These are phyloP conservation scores for Garcileccinum viscosum DNA, from an alignment of 1,284 basidiomycete species.

Conservation along the genomic window DNA sequence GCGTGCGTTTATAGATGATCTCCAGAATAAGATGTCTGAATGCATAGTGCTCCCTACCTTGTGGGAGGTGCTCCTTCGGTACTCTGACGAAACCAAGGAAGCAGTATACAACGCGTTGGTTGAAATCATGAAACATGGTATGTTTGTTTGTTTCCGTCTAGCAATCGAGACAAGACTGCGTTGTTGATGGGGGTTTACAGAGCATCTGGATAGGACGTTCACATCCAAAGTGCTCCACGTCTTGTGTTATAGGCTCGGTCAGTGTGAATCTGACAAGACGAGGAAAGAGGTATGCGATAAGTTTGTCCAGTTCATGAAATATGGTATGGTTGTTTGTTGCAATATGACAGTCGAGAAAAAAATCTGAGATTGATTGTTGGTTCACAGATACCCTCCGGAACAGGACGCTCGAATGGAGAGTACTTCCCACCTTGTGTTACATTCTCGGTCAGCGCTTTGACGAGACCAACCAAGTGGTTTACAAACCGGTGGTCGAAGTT, in stretches of 20 bases:
- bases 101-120: neutral
- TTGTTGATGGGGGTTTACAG: neutral
- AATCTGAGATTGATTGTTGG: neutral
- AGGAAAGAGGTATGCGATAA: neutral
- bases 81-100: neutral
- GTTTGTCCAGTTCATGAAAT: neutral
- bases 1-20: neutral
- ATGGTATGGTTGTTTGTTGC: neutral
- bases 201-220: neutral
- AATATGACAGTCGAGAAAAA: neutral
- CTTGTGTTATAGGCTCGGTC: fast-evolving
- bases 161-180: neutral
- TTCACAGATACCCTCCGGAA: neutral
- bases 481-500: neutral
- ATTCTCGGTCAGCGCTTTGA: neutral
- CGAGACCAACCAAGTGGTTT: neutral
- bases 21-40: neutral
- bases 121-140: neutral
- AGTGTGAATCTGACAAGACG: neutral
- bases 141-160: neutral
- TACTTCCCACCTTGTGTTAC: neutral
- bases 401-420: neutral
- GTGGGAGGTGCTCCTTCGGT: neutral
- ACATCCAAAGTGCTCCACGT: neutral
- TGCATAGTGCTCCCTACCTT: neutral